Percentiles rank a stretch among this genome's conserved stretches.
Evolutionary conservation across 257 asterid species (phyloP).

Genomic region (Petunia axillaris): DNA sequence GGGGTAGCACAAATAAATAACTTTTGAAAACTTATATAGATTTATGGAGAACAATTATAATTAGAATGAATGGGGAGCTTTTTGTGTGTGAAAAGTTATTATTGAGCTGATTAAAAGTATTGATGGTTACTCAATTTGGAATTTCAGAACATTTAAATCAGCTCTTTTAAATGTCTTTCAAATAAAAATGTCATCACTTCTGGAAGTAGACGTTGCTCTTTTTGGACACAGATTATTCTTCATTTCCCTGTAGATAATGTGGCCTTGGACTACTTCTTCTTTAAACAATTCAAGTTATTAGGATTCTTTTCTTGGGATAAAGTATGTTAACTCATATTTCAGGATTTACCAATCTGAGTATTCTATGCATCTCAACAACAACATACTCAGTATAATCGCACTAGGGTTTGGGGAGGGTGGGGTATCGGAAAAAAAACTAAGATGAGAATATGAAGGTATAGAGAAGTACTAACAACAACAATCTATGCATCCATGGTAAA

Average conservation of each 20-base stretch:
- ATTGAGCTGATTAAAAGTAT: neutral
- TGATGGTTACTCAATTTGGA: neutral
- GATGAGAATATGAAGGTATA: no score
- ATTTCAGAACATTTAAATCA: neutral
- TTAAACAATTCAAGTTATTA: neutral
- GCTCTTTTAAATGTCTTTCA: neutral
- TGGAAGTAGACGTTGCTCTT: slow-evolving; percentile 17
- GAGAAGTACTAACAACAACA: no score
- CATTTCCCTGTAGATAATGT: neutral
- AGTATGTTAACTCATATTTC: neutral
- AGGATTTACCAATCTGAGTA: neutral
- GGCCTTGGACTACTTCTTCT: neutral
- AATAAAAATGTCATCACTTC: neutral
- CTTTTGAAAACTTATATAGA: neutral
- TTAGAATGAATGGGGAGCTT: neutral
- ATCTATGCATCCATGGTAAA: no score
- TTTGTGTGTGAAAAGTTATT: neutral
- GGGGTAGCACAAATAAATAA: neutral
- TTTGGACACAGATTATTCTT: neutral
- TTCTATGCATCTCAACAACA: neutral
- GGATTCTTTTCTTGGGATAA: neutral
- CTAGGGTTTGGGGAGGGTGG: no score
- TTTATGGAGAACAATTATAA: neutral
- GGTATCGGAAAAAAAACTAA: no score
- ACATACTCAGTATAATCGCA: no score